phyloP scores from a whole-genome alignment of 163 green algal genomes.

The Coccomyxa subellipsoidea region DNA sequence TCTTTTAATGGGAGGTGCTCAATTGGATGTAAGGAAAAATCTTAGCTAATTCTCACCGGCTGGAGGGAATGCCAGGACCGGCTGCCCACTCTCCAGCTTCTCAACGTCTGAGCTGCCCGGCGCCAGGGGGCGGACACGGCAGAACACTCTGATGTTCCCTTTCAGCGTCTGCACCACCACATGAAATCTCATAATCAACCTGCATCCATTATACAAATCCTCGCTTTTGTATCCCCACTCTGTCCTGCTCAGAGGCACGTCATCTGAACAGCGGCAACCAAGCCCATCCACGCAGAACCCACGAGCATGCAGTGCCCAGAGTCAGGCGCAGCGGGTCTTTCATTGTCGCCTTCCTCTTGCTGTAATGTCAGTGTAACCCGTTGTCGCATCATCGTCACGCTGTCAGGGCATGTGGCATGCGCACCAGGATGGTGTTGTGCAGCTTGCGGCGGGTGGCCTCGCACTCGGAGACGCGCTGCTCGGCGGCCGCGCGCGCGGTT shows the following conservation, averaged over 20 bases:
- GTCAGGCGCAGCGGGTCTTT: too few relatives aligned
- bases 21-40: background rate
- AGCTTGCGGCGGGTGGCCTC: conserved; percentile 81
- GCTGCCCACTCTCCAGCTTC: background rate
- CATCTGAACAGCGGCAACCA: too few relatives aligned
- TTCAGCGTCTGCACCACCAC: conserved; percentile 61
- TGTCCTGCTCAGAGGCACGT: too few relatives aligned
- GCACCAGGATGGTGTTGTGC: conserved; percentile 89
- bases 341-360: too few relatives aligned
- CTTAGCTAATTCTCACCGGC: conserved; percentile 11
- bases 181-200: too few relatives aligned
- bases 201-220: too few relatives aligned
- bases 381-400: too few relatives aligned
- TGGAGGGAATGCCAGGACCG: conserved; percentile 42
- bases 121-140: conserved; percentile 67
- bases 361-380: too few relatives aligned
- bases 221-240: too few relatives aligned
- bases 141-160: conserved; percentile 89
- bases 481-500: conserved; percentile 37
- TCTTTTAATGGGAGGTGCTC: too few relatives aligned
- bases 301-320: too few relatives aligned
- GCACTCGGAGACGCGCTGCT: conserved; percentile 63
- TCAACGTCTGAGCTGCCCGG: background rate
- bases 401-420: background rate
- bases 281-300: too few relatives aligned